Conservation (phyloP, 371 early-diverging fungal genomes). For the Mortierella sp. region DNA sequence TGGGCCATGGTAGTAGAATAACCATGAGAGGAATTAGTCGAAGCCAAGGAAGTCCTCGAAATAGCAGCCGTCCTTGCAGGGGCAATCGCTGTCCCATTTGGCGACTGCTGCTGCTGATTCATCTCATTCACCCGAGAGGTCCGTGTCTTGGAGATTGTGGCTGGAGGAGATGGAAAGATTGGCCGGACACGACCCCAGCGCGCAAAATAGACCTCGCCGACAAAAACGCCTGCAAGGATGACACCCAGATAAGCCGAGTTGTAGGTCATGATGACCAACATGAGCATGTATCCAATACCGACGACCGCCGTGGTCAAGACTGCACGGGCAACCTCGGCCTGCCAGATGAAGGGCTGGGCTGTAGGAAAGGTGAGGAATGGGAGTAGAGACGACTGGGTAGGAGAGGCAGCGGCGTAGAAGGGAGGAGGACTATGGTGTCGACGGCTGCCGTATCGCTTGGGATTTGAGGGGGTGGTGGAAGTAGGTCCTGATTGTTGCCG, state of each 20-base stretch:
- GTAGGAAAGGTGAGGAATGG: constrained; percentile 46
- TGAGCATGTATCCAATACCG: constrained; percentile 75
- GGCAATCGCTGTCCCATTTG: not conserved
- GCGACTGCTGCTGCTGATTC: not conserved
- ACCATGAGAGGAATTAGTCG: constrained; percentile 24
- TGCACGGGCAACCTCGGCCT: constrained; percentile 65
- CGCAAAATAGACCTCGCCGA: constrained; percentile 77
- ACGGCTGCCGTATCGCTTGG: constrained; percentile 12
- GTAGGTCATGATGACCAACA: constrained; percentile 89
- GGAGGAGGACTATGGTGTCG: constrained; percentile 14
- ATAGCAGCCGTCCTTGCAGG: not conserved
- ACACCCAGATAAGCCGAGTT: constrained; percentile 80
- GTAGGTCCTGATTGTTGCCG: not conserved
- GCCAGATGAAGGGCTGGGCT: constrained; percentile 68
- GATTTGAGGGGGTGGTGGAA: not conserved
- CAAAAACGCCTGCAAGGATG: constrained; percentile 74
- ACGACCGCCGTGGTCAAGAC: constrained; percentile 62
- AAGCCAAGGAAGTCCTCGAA: constrained; percentile 16
- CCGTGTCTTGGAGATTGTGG: not conserved
- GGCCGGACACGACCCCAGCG: constrained; percentile 60
- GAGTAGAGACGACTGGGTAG: not conserved
- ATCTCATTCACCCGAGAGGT: not conserved
- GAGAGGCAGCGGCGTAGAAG: constrained; percentile 3
- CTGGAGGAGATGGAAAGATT: constrained; percentile 22
- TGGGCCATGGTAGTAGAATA: constrained; percentile 26